Evolutionary conservation across 495 filamentous ascomycete genomes (phyloP), one percentile per base, ranked within the genome.

Genomic region (Alectoria sarmentosa): DNA sequence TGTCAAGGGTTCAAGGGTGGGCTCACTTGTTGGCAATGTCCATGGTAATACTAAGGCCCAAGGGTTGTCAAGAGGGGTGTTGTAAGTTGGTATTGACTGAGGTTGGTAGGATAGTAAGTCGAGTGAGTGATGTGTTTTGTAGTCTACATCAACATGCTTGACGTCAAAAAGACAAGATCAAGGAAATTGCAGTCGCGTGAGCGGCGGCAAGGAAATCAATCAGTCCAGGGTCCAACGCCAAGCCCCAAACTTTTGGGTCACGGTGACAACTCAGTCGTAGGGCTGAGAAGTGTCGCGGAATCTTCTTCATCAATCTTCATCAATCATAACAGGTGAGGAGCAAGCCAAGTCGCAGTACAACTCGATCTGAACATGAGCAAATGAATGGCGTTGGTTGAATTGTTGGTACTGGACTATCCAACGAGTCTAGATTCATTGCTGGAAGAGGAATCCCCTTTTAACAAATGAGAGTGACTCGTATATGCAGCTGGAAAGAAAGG

Each of bases 101-200:
- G 39, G 9, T 3, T 23, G 10, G 19, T 46, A 26, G 28, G 23
- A 39, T 63, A 42, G 1, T 3, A 10, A 28, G 38, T 32, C 34
- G 19, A 26, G 52, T 26, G 17, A 37, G 5, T 4, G 36, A 5
- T 37, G 36, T 10, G 10, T 10, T 37, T n/a, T n/a, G n/a, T n/a
- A n/a, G n/a, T n/a, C n/a, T n/a, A n/a, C n/a, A n/a, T n/a, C n/a
- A n/a, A n/a, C n/a, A n/a, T 4, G 30, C 17, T 34, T 55, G 52
- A 55, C 52, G 52, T 55, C 52, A 55, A 55, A 55, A 55, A 30
- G 15, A 32, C 52, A 55, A 55, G 52, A 55, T 55, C 52, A 55
- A 55, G 52, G 52, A 55, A 55, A 55, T 34, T 55, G 15, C 28
- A 32, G 49, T 54, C 49, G 49, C 49, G 49, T 54, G 49, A 54